Conservation (phyloP, 2,329 filamentous ascomycete species). For the Fusarium goolgardi region DNA sequence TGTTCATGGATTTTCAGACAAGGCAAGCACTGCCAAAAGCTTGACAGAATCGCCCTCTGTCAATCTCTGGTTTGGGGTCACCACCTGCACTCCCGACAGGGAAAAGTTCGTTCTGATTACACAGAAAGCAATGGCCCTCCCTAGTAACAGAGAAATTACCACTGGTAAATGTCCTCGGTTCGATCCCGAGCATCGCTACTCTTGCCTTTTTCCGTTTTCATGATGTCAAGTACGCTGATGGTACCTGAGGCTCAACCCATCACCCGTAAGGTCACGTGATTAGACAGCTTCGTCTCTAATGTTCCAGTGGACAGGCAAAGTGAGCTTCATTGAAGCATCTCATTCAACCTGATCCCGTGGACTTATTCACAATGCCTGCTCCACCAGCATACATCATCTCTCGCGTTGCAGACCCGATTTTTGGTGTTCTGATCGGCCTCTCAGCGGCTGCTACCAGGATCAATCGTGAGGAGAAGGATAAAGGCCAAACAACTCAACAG, state of each 20-base stretch:
- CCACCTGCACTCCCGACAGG: background rate
- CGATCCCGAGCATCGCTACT: background rate
- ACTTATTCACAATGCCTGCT: constrained; percentile 56
- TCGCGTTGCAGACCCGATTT: constrained; percentile 68
- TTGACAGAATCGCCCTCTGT: background rate
- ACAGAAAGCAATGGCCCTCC: background rate
- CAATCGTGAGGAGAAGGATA: constrained; percentile 69
- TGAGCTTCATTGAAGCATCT: constrained; percentile 6
- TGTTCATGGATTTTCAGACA: background rate
- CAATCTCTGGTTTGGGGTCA: background rate
- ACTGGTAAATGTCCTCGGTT: background rate
- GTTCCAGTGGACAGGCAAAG: background rate
- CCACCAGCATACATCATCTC: constrained; percentile 70
- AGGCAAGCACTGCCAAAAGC: background rate
- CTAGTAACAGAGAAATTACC: background rate
- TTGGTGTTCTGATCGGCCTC: constrained; percentile 67
- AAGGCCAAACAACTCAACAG: constrained; percentile 64
- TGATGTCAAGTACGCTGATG: no score
- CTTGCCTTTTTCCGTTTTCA: background rate
- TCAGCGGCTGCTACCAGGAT: constrained; percentile 67
- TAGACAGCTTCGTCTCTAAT: background rate
- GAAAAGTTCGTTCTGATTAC: background rate
- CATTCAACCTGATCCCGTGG: constrained; percentile 2
- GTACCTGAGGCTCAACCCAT: no score
- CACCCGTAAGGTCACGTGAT: background rate